These are phyloP conservation scores for Penicillium antarcticum DNA, from an alignment of 495 filamentous ascomycete genomes.

Conservation along the genomic window DNA sequence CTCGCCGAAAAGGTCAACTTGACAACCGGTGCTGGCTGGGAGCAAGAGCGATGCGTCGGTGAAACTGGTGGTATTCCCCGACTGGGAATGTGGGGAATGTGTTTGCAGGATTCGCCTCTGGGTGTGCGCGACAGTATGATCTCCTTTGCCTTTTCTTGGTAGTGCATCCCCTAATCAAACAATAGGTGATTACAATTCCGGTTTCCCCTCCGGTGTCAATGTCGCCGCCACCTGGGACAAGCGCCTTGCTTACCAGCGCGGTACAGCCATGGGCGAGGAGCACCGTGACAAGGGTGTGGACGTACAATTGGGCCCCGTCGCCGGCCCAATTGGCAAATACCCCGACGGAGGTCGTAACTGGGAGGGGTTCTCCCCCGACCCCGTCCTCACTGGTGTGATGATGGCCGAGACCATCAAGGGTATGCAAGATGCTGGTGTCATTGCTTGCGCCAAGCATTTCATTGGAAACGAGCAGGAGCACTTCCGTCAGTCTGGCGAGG, in stretches of 20 bases:
- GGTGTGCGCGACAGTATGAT: constrained; percentile 69
- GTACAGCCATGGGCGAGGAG: constrained; percentile 76
- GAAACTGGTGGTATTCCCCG: constrained; percentile 55
- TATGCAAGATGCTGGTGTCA: constrained; percentile 76
- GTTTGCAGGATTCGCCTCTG: constrained; percentile 86
- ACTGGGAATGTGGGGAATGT: constrained; percentile 76
- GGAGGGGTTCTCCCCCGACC: constrained; percentile 69
- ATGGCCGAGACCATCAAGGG: constrained; percentile 75
- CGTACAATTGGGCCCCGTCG: constrained; percentile 83
- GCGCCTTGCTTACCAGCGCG: constrained; percentile 67
- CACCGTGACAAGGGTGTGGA: constrained; percentile 81
- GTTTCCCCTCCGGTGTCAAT: constrained; percentile 78
- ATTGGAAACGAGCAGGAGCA: constrained; percentile 76
- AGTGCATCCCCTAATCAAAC: constrained; percentile 7
- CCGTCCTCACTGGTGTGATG: constrained; percentile 68
- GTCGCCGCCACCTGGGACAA: constrained; percentile 78
- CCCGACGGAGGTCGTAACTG: constrained; percentile 87
- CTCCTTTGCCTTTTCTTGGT: neutral
- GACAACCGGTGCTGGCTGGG: constrained; percentile 86
- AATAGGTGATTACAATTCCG: constrained; percentile 70
- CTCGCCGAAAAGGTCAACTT: constrained; percentile 89
- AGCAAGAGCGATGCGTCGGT: constrained; percentile 75
- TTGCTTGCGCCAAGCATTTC: constrained; percentile 82
- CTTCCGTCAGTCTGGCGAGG: constrained; percentile 74
- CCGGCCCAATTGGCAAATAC: constrained; percentile 74